Evolutionary conservation across 2,329 filamentous ascomycete species (phyloP).

Genomic region (Aspergillus calidoustus): DNA sequence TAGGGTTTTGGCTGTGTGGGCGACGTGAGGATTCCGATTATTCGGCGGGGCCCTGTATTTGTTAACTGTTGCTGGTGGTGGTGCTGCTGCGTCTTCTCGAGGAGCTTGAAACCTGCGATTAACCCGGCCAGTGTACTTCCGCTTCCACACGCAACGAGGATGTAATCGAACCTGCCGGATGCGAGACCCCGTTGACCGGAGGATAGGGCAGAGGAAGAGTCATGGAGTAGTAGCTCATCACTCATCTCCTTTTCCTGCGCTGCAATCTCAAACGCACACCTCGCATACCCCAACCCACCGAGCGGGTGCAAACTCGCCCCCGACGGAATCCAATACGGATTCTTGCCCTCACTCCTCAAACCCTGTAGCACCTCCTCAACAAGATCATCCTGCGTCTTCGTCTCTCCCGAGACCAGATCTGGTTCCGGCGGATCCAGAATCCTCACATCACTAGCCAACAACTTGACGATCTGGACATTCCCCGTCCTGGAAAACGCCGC

Average conservation of each 20-base stretch:
- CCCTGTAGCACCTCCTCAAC: conserved; percentile 30
- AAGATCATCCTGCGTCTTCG: conserved; percentile 40
- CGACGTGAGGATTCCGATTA: conserved; percentile 41
- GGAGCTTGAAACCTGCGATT: conserved; percentile 40
- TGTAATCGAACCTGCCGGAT: conserved; percentile 34
- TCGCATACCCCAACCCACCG: conserved; percentile 40
- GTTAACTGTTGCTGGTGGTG: neutral
- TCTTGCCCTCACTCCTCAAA: conserved; percentile 23
- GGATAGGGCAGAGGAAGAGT: neutral
- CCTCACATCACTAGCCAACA: conserved; percentile 51
- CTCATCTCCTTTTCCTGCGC: conserved; percentile 29
- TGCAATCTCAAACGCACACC: conserved; percentile 39
- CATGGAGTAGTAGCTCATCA: neutral
- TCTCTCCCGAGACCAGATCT: neutral
- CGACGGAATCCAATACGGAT: conserved; percentile 42
- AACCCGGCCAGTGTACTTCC: conserved; percentile 42
- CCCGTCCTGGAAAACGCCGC: conserved; percentile 29
- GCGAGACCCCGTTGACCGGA: too few species aligned
- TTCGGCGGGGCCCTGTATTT: neutral
- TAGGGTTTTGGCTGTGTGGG: conserved; percentile 34
- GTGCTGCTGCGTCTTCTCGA: conserved; percentile 27
- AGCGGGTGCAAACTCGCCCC: conserved; percentile 40
- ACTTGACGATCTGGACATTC: conserved; percentile 35
- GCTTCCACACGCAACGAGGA: conserved; percentile 44
- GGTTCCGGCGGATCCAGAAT: conserved; percentile 41